Percentiles rank a stretch among this genome's conserved stretches.
Evolutionary conservation across 352 stramenopile genomes (phyloP).

Genomic region (Discostella stelligera): DNA sequence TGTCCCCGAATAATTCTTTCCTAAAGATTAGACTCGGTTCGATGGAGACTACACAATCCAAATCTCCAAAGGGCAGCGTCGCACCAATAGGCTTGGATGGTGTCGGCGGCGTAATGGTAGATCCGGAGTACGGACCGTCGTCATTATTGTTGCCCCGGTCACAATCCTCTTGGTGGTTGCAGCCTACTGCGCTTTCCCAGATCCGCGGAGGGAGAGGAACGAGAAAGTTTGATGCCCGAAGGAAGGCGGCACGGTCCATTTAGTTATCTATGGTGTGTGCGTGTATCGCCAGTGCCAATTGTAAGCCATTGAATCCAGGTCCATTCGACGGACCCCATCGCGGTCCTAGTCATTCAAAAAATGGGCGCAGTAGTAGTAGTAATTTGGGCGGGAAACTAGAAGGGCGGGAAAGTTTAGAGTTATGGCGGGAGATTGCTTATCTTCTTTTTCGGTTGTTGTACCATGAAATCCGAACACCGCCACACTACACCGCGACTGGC

Average conservation of each 20-base stretch:
- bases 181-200: conserved; percentile 4
- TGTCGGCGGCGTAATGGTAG: conserved; percentile 34
- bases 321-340: background rate
- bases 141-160: conserved; percentile 2
- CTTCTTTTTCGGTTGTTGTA: too few species aligned
- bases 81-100: conserved; percentile 15
- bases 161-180: background rate
- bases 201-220: background rate
- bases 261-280: background rate
- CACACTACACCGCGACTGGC: too few species aligned
- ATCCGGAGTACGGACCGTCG: conserved; percentile 23
- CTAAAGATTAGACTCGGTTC: conserved; percentile 12
- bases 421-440: too few species aligned
- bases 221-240: conserved; percentile 34
- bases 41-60: conserved; percentile 32
- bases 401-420: too few species aligned
- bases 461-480: too few species aligned
- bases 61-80: conserved; percentile 4
- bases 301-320: background rate
- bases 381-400: too few species aligned
- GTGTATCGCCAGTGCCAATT: conserved; percentile 3
- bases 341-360: too few species aligned
- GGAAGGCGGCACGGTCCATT: conserved; percentile 35
- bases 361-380: too few species aligned
- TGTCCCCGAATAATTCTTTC: background rate